Evolutionary conservation across 1,139 yeast genomes (phyloP).

Genomic region (Geotrichum aggregatum): DNA sequence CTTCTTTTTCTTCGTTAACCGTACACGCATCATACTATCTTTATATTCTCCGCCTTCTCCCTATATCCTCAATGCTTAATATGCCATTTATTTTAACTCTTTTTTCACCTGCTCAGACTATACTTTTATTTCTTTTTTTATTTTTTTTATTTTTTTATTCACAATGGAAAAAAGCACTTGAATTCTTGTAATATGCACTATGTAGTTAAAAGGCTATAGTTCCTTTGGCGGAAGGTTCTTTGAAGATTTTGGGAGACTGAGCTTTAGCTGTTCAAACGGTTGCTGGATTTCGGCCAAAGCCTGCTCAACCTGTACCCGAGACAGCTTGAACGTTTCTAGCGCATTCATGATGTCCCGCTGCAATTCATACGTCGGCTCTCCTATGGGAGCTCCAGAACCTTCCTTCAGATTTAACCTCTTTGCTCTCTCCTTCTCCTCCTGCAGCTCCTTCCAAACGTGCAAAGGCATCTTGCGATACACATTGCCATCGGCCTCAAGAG

Average conservation of each 20-base stretch:
- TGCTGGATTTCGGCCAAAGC: not conserved
- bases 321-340: not conserved
- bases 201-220: no score
- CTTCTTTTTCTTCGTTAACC: no score
- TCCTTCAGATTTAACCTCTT: not conserved
- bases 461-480: constrained; percentile 1
- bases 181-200: no score
- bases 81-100: not conserved
- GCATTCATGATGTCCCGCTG: not conserved
- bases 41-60: not conserved
- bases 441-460: not conserved
- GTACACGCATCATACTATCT: not conserved
- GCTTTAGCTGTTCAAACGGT: not conserved
- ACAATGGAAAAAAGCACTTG: no score
- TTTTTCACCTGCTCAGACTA: no score
- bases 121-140: not conserved
- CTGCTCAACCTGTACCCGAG: not conserved
- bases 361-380: not conserved
- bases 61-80: not conserved
- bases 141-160: not conserved
- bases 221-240: no score
- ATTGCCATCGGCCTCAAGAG: constrained; percentile 1
- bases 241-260: no score
- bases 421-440: no score
- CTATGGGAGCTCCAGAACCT: not conserved